Evolutionary conservation across 805 yeast genomes (phyloP).

Genomic region (Yarrowia sp.): DNA sequence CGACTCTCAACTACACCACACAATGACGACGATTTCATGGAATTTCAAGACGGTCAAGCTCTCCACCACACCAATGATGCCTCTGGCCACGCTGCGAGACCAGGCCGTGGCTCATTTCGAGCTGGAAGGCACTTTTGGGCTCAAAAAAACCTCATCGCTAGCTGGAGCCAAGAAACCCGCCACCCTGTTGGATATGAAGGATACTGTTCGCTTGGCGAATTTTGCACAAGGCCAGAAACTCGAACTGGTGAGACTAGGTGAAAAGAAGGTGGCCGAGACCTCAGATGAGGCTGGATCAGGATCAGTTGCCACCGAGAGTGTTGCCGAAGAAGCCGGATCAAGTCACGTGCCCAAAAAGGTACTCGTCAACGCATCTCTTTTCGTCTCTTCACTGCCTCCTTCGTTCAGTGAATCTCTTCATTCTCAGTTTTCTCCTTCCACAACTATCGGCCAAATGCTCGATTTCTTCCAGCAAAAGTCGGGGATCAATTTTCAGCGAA

Average conservation of each 20-base stretch:
- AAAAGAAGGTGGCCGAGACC: neutral
- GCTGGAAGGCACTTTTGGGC: slow-evolving; percentile 14
- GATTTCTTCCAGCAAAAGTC: slow-evolving; percentile 32
- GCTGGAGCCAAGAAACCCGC: slow-evolving; percentile 26
- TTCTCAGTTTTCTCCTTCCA: slow-evolving; percentile 30
- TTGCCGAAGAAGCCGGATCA: neutral
- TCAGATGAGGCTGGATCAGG: slow-evolving; percentile 8
- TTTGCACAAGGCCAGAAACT: slow-evolving; percentile 31
- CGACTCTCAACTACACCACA: neutral
- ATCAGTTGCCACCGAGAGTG: neutral
- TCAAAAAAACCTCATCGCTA: slow-evolving; percentile 7
- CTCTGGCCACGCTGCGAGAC: neutral
- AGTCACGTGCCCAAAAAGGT: neutral
- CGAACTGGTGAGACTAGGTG: slow-evolving; percentile 30
- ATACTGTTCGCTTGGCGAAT: slow-evolving; percentile 31
- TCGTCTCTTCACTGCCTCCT: slow-evolving; percentile 32
- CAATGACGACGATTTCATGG: slow-evolving; percentile 23
- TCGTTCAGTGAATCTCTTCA: slow-evolving; percentile 29
- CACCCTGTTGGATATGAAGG: slow-evolving; percentile 29
- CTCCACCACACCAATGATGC: slow-evolving; percentile 13
- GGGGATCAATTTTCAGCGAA: slow-evolving; percentile 32
- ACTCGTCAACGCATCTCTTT: slow-evolving; percentile 27
- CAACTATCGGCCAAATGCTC: slow-evolving; percentile 33
- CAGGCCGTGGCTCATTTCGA: slow-evolving; percentile 15
- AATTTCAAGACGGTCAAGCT: slow-evolving; percentile 14